Conservation (phyloP, 352 stramenopile genomes). For the Phytophthora agathidicida region DNA sequence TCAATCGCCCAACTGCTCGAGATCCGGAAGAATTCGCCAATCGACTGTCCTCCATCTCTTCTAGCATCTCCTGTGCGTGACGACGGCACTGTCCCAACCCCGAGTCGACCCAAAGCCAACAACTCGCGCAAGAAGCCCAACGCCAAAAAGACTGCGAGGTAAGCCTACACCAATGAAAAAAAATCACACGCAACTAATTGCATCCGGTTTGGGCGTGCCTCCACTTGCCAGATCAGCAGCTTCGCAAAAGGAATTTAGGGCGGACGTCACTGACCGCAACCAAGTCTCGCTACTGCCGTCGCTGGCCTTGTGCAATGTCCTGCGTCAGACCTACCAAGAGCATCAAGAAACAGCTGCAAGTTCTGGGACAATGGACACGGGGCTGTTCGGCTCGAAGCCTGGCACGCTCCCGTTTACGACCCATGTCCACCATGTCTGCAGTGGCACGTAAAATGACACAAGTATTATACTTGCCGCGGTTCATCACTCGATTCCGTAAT, state of each 20-base stretch:
- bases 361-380: neutral
- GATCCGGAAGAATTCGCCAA: slow-evolving; percentile 24
- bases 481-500: slow-evolving; percentile 20
- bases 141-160: slow-evolving; percentile 26
- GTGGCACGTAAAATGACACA: neutral
- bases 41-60: slow-evolving; percentile 24
- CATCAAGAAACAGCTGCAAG: neutral
- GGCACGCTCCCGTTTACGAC: neutral
- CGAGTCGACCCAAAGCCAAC: slow-evolving; percentile 4
- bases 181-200: too few relatives aligned
- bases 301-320: slow-evolving; percentile 22
- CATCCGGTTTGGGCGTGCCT: slow-evolving; percentile 10
- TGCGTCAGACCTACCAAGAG: slow-evolving; percentile 17
- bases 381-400: slow-evolving; percentile 5
- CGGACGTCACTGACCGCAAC: neutral
- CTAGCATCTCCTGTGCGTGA: slow-evolving; percentile 30
- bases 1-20: slow-evolving; percentile 28
- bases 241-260: slow-evolving; percentile 4
- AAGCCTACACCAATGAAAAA: too few relatives aligned
- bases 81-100: slow-evolving; percentile 11
- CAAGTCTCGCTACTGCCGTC: slow-evolving; percentile 25
- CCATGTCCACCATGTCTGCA: neutral
- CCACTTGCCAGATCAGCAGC: slow-evolving; percentile 22
- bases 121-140: slow-evolving; percentile 23
- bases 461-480: neutral